Conservation (phyloP, 148 eudicot species). For the Euryodendron excelsum region DNA sequence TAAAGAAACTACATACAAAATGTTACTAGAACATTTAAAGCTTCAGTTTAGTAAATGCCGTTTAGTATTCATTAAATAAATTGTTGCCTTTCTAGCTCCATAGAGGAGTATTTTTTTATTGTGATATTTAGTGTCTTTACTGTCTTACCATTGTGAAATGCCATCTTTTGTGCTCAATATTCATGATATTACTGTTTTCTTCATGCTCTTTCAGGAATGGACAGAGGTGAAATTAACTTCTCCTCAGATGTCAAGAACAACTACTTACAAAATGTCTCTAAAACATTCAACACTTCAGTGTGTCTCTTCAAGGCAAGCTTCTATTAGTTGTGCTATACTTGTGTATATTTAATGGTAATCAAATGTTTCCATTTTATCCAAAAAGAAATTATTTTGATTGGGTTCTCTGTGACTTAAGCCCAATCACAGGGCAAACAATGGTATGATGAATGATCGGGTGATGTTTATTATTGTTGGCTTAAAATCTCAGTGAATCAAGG, state of each 20-base stretch:
- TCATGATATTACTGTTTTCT: slow-evolving; percentile 4
- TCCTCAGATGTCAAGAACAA: slow-evolving; percentile 95
- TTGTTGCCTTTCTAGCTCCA: slow-evolving; percentile 5
- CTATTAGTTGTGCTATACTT: not conserved
- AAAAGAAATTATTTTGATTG: not conserved
- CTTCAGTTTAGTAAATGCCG: slow-evolving; percentile 25
- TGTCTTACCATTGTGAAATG: not conserved
- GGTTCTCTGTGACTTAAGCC: not conserved
- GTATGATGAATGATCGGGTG: not conserved
- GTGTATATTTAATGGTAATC: not conserved
- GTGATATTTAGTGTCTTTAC: too few relatives aligned
- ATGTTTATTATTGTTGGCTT: slow-evolving; percentile 4
- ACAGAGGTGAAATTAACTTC: slow-evolving; percentile 87
- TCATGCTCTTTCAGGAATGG: slow-evolving; percentile 59
- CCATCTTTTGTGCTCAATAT: not conserved
- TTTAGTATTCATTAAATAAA: not conserved
- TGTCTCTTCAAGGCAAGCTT: slow-evolving; percentile 73
- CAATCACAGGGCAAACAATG: not conserved
- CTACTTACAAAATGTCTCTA: slow-evolving; percentile 70
- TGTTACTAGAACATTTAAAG: slow-evolving; percentile 46
- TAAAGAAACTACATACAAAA: slow-evolving; percentile 61
- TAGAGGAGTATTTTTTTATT: not conserved
- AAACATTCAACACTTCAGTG: slow-evolving; percentile 60
- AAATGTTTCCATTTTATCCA: not conserved
- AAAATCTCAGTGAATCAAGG: slow-evolving; percentile 59